Percentiles rank a stretch among this genome's conserved stretches.
phyloP scores from a whole-genome alignment of 352 stramenopile species.

The Pythium chondricola region DNA sequence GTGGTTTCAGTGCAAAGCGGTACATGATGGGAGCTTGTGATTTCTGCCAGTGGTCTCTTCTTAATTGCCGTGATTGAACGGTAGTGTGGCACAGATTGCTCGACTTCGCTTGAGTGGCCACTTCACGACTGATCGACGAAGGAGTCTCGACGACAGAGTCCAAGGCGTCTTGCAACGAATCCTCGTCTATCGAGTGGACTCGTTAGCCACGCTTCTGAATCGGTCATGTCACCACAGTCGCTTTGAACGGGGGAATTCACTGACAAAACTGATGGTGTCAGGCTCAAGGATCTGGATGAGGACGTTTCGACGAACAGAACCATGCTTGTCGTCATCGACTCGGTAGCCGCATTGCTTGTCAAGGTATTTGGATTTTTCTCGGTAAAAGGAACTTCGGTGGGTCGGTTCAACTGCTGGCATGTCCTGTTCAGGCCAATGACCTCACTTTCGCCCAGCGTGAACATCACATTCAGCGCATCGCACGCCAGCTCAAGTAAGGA shows the following conservation, averaged over 20 bases:
- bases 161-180: constrained; percentile 8
- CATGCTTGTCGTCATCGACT: constrained; percentile 74
- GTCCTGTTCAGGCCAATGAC: constrained; percentile 8
- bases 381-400: background rate
- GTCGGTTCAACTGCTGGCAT: background rate
- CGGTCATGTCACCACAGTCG: constrained; percentile 22
- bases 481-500: constrained; percentile 20
- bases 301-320: constrained; percentile 34
- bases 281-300: constrained; percentile 51
- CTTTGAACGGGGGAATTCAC: background rate
- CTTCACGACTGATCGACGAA: background rate
- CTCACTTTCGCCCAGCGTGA: constrained; percentile 19
- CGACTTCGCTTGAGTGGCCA: background rate
- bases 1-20: constrained; percentile 71
- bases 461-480: constrained; percentile 15
- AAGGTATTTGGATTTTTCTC: no score
- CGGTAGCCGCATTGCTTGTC: constrained; percentile 47
- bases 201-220: constrained; percentile 31
- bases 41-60: background rate
- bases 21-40: constrained; percentile 6
- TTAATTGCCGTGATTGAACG: background rate
- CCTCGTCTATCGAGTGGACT: constrained; percentile 19
- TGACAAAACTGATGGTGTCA: constrained; percentile 10
- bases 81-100: constrained; percentile 10
- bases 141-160: background rate